Percentiles rank a stretch among this genome's conserved stretches.
Conservation (phyloP, 2,329 filamentous ascomycete genomes). For the Pochonia chlamydosporia region DNA sequence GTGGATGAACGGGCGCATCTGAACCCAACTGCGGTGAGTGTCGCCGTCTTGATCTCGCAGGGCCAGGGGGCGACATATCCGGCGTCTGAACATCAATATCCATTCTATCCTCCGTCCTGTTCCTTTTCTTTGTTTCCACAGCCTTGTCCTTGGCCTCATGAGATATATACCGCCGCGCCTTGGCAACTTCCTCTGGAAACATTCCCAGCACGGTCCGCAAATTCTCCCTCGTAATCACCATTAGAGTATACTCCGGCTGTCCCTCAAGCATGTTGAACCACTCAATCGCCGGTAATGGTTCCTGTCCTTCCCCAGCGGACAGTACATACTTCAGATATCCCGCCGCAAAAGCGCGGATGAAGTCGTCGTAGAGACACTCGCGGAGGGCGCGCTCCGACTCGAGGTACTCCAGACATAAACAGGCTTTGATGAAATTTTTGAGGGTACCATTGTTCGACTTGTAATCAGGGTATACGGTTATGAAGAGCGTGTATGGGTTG, state of each 20-base stretch:
- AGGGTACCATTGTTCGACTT: conserved; percentile 31
- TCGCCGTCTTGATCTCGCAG: not conserved
- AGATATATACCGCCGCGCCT: conserved; percentile 7
- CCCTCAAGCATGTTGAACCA: conserved; percentile 33
- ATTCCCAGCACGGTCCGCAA: conserved; percentile 26
- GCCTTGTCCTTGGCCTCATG: not conserved
- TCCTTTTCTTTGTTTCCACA: not conserved
- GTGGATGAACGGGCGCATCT: conserved; percentile 14
- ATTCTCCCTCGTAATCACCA: conserved; percentile 29
- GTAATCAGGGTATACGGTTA: conserved; percentile 38
- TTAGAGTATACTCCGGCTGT: conserved; percentile 21
- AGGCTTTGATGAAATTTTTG: conserved; percentile 37
- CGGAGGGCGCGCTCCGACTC: conserved; percentile 27
- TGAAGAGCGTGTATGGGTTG: conserved; percentile 33
- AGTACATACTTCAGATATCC: conserved; percentile 37
- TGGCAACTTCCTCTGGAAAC: conserved; percentile 27
- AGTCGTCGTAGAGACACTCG: conserved; percentile 46
- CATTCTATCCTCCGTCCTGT: not conserved
- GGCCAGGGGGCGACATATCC: not conserved
- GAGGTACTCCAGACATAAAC: conserved; percentile 36
- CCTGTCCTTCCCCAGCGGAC: conserved; percentile 15
- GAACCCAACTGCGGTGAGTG: conserved; percentile 14
- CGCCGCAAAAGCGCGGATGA: conserved; percentile 38
- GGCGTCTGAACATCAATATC: conserved; percentile 5
- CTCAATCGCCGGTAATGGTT: conserved; percentile 31